Conservation (phyloP, 495 filamentous ascomycete genomes). For the Annulohypoxylon stygium region DNA sequence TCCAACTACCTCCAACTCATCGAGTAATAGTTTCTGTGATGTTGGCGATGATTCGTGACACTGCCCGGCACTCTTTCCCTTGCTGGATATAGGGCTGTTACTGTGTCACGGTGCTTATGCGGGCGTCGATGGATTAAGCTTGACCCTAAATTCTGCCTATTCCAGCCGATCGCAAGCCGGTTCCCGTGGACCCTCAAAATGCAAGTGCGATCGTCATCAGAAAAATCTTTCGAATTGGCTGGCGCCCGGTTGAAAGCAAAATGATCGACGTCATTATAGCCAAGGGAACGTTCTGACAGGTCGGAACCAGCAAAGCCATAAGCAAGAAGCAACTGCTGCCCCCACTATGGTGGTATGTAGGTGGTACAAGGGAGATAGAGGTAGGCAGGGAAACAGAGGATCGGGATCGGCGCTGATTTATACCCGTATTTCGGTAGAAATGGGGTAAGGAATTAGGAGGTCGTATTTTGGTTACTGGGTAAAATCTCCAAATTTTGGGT, state of each 20-base stretch:
- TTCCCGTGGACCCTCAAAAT: constrained; percentile 25
- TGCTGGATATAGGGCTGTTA: constrained; percentile 16
- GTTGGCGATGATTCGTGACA: neutral
- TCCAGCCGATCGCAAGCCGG: constrained; percentile 30
- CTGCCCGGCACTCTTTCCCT: constrained; percentile 25
- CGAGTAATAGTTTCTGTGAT: neutral
- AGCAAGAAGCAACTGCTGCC: neutral
- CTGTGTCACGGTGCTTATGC: constrained; percentile 15
- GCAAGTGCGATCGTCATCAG: constrained; percentile 29
- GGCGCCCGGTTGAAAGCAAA: constrained; percentile 29
- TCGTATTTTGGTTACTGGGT: constrained; percentile 19
- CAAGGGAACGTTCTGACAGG: constrained; percentile 13
- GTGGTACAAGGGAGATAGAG: no score
- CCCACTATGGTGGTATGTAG: neutral
- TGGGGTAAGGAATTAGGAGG: constrained; percentile 23
- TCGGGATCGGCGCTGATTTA: constrained; percentile 39
- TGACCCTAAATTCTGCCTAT: constrained; percentile 3
- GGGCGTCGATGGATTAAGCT: constrained; percentile 23
- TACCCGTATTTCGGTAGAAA: constrained; percentile 40
- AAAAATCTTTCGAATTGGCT: neutral
- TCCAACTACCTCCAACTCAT: constrained; percentile 1
- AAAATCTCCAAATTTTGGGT: constrained; percentile 26
- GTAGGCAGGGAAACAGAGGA: neutral
- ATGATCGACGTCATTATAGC: constrained; percentile 44
- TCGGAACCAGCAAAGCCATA: neutral